phyloP scores from a whole-genome alignment of 2,329 filamentous ascomycete species.

The Aureobasidium uvarum region DNA sequence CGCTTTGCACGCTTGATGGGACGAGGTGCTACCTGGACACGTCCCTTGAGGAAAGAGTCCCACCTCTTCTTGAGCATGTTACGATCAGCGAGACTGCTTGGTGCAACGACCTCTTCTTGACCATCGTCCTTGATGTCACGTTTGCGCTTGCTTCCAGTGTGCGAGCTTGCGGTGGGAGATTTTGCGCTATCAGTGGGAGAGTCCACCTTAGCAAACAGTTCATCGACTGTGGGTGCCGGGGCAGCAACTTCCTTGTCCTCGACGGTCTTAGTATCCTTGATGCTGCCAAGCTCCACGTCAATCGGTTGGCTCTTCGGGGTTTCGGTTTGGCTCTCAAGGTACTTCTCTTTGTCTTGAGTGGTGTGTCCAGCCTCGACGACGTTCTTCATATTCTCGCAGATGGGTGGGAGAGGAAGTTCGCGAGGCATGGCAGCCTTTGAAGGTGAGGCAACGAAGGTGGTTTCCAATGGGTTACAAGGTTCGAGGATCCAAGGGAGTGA shows the following conservation, averaged over 20 bases:
- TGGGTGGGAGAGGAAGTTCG: neutral
- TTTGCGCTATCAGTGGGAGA: neutral
- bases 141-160: conserved; percentile 18
- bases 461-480: neutral
- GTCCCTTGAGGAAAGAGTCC: neutral
- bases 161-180: neutral
- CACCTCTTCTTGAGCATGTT: neutral
- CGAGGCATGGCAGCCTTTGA: neutral
- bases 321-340: neutral
- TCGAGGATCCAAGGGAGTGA: conserved; percentile 4
- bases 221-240: neutral
- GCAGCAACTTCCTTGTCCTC: neutral
- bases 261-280: neutral
- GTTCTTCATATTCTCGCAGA: neutral
- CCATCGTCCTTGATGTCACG: conserved; percentile 17
- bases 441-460: neutral
- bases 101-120: neutral
- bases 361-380: neutral
- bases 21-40: neutral
- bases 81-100: neutral
- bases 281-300: neutral
- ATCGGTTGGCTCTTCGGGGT: neutral
- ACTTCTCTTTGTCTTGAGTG: neutral
- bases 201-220: neutral
- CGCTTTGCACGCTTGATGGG: conserved; percentile 13